Percentiles rank a stretch among this genome's conserved stretches.
Conservation (phyloP, 495 filamentous ascomycete genomes). For the Copromyces sp. region DNA sequence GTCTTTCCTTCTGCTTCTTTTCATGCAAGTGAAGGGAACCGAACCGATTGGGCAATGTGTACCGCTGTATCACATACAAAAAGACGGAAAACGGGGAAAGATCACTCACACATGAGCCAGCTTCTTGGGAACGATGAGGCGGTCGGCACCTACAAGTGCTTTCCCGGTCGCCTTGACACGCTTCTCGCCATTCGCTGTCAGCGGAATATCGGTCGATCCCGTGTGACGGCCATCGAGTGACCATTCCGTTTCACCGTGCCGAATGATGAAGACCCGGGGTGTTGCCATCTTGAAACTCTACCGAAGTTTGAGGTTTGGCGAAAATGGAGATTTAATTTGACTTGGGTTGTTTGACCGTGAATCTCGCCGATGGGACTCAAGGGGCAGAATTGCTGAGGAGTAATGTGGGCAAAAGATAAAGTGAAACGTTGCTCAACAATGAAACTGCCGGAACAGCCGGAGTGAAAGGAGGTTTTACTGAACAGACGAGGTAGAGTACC, state of each 20-base stretch:
- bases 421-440: not conserved
- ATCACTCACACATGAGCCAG: conserved; percentile 60
- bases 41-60: not conserved
- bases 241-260: conserved; percentile 95
- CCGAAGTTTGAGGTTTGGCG: not conserved
- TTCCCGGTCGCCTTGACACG: conserved; percentile 71
- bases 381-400: not conserved
- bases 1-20: not conserved
- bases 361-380: not conserved
- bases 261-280: conserved; percentile 83
- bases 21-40: not conserved
- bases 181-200: conserved; percentile 81
- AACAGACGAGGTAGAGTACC: not conserved
- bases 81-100: not conserved
- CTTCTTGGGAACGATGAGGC: conserved; percentile 75
- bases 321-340: not conserved
- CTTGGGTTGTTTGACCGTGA: not conserved
- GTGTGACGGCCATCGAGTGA: conserved; percentile 90
- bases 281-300: conserved; percentile 32
- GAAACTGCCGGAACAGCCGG: not conserved
- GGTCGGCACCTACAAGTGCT: conserved; percentile 72
- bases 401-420: not conserved
- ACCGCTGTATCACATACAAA: not conserved
- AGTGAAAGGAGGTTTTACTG: not conserved
- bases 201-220: conserved; percentile 70